phyloP scores from a whole-genome alignment of 1,284 basidiomycete species.

The Boletus smithii region DNA sequence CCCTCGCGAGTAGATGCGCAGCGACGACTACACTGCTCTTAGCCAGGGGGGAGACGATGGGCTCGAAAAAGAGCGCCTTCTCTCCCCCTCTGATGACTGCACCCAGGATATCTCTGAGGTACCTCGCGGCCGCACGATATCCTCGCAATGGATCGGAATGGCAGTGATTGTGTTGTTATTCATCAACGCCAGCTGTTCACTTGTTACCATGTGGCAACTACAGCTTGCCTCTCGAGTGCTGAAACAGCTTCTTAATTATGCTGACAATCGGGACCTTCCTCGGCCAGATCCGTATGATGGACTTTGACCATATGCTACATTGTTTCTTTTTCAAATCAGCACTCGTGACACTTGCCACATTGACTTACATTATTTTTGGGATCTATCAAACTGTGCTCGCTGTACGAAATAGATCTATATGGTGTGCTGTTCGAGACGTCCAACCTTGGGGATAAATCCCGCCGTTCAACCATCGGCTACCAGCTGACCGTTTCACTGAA shows the following conservation, averaged over 20 bases:
- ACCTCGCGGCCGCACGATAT: background rate
- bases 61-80: constrained; percentile 18
- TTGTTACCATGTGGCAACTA: constrained; percentile 19
- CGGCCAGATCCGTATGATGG: constrained; percentile 32
- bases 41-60: constrained; percentile 10
- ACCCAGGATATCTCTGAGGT: constrained; percentile 2
- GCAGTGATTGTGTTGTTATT: constrained; percentile 22
- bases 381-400: background rate
- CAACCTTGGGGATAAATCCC: too few relatives aligned
- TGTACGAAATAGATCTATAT: too few relatives aligned
- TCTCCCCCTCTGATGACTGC: constrained; percentile 5
- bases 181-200: constrained; percentile 23
- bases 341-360: background rate
- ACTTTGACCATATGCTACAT: constrained; percentile 12
- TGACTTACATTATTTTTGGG: too few relatives aligned
- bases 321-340: background rate
- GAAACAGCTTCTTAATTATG: constrained; percentile 18
- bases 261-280: constrained; percentile 28
- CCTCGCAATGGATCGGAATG: constrained; percentile 14
- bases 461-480: too few relatives aligned
- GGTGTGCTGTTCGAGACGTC: too few relatives aligned
- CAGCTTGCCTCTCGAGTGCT: constrained; percentile 17
- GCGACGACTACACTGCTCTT: constrained; percentile 10
- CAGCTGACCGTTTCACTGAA: too few relatives aligned
- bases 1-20: constrained; percentile 17